These are phyloP conservation scores for Hyphopichia khmerensis DNA, from an alignment of 1,139 yeast genomes.

Conservation along the genomic window DNA sequence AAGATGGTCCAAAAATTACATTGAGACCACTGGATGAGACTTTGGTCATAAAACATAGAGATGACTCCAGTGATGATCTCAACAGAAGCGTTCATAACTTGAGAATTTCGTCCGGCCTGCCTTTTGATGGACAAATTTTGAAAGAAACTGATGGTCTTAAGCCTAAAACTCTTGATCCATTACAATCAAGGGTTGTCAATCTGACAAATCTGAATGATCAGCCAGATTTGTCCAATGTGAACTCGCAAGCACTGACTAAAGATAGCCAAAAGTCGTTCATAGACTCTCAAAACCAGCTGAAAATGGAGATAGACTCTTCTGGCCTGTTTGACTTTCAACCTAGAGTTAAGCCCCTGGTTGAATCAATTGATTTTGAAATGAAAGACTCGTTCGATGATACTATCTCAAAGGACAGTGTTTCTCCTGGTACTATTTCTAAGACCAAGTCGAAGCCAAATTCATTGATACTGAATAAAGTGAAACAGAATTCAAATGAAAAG, in stretches of 20 bases:
- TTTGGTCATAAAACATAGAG: slow-evolving; percentile 11
- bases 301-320: slow-evolving; percentile 1
- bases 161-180: too few species aligned
- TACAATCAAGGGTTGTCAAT: too few species aligned
- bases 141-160: too few species aligned
- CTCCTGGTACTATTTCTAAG: too few species aligned
- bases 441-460: too few species aligned
- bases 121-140: neutral
- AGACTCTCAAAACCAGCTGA: neutral
- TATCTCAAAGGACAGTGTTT: too few species aligned
- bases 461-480: too few species aligned
- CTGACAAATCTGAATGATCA: too few species aligned
- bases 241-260: neutral
- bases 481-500: too few species aligned
- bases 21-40: slow-evolving; percentile 13
- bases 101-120: slow-evolving; percentile 5
- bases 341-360: neutral
- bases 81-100: slow-evolving; percentile 13
- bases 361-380: neutral
- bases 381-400: neutral
- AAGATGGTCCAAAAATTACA: neutral
- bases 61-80: slow-evolving; percentile 10
- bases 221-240: too few species aligned
- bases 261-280: neutral
- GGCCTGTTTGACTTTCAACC: slow-evolving; percentile 1